phyloP scores from a whole-genome alignment of 2,329 filamentous ascomycete species.

The Xylaria sp. region DNA sequence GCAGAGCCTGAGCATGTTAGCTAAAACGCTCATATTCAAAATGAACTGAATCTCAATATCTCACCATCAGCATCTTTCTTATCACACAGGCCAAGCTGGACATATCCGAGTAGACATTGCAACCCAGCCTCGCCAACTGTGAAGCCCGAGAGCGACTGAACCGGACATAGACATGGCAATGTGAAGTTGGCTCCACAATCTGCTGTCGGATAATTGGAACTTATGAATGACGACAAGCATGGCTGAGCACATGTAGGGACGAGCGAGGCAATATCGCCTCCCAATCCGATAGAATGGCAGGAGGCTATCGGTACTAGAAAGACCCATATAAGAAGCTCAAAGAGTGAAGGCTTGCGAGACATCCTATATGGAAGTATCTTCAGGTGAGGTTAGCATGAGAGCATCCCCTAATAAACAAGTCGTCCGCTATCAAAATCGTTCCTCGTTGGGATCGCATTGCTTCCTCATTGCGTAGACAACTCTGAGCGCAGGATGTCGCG shows the following conservation, averaged over 20 bases:
- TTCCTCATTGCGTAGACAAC: constrained; percentile 39
- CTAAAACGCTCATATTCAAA: constrained; percentile 32
- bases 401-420: constrained; percentile 33
- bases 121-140: constrained; percentile 78
- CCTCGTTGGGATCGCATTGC: constrained; percentile 40
- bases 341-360: constrained; percentile 47
- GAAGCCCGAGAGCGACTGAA: constrained; percentile 68
- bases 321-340: constrained; percentile 47
- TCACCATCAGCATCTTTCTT: constrained; percentile 57
- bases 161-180: constrained; percentile 72
- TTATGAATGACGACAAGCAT: constrained; percentile 73
- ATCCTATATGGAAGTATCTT: constrained; percentile 50
- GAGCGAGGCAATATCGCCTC: constrained; percentile 43
- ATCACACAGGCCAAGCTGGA: constrained; percentile 62
- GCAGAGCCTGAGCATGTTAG: constrained; percentile 41
- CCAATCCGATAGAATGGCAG: constrained; percentile 42
- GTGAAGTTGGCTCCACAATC: constrained; percentile 63
- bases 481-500: constrained; percentile 34
- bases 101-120: constrained; percentile 71
- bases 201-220: constrained; percentile 64
- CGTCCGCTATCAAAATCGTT: constrained; percentile 35
- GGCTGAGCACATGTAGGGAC: constrained; percentile 48
- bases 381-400: constrained; percentile 43
- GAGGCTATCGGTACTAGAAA: constrained; percentile 43
- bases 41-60: constrained; percentile 17